phyloP scores from a whole-genome alignment of 1,284 basidiomycete species.

The Austroboletus niveus region DNA sequence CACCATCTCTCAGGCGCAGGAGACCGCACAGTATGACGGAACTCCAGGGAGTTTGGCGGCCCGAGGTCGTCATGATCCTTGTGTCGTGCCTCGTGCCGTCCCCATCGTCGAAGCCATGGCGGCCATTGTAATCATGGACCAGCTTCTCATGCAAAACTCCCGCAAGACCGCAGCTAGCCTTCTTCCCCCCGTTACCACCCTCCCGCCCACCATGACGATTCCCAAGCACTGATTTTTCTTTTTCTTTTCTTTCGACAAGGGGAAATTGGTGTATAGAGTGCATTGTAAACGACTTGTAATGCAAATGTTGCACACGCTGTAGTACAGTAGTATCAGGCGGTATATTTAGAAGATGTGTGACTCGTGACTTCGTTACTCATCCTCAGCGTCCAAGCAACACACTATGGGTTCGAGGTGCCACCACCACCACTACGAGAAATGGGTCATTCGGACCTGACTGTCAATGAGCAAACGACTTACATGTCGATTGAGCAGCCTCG shows the following conservation, averaged over 20 bases:
- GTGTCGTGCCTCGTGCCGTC: slow-evolving; percentile 96
- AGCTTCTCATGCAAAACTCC: slow-evolving; percentile 83
- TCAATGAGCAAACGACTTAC: slow-evolving; percentile 41
- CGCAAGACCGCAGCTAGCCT: slow-evolving; percentile 64
- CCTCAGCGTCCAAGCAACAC: slow-evolving; percentile 47
- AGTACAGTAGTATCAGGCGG: neutral
- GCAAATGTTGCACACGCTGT: slow-evolving; percentile 8
- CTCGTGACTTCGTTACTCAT: slow-evolving; percentile 9
- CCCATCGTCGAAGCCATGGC: slow-evolving; percentile 99
- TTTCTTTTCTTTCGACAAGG: slow-evolving; percentile 8
- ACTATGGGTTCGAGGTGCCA: slow-evolving; percentile 64
- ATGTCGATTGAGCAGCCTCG: slow-evolving; percentile 60
- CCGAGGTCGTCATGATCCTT: slow-evolving; percentile 94
- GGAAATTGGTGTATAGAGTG: neutral
- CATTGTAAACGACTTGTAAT: slow-evolving; percentile 8
- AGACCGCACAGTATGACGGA: slow-evolving; percentile 92
- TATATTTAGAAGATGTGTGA: neutral
- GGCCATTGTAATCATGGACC: slow-evolving; percentile 92
- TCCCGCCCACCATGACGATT: slow-evolving; percentile 85
- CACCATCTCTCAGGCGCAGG: slow-evolving; percentile 92
- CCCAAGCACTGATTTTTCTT: slow-evolving; percentile 34
- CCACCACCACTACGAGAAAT: slow-evolving; percentile 68
- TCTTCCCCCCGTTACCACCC: slow-evolving; percentile 76
- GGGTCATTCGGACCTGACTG: neutral
- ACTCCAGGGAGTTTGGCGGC: slow-evolving; percentile 85